Evolutionary conservation across 176 grass and related monocot species (phyloP).

Genomic region (Secale cereale): DNA sequence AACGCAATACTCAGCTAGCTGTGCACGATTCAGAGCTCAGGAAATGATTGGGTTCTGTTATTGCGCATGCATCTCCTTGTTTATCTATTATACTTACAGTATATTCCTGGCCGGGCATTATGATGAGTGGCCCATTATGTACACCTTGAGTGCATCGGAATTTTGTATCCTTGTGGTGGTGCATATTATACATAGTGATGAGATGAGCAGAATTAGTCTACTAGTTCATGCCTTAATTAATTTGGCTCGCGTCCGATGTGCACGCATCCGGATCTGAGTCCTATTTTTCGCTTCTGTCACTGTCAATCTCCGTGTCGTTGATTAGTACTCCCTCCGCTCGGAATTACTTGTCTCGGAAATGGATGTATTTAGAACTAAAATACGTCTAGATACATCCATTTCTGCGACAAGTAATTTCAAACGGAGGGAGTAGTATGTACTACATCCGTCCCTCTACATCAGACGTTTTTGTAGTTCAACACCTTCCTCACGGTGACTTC

Average conservation of each 20-base stretch:
- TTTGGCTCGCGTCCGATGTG: background rate
- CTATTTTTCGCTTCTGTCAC: background rate
- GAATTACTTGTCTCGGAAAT: no score
- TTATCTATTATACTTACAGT: background rate
- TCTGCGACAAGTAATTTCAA: no score
- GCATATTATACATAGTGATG: no score
- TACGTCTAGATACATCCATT: no score
- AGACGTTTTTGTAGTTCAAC: no score
- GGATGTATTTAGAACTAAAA: no score
- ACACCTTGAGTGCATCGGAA: background rate
- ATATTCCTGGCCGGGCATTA: background rate
- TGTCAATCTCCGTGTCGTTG: background rate
- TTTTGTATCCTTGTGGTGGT: background rate
- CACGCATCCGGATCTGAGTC: background rate
- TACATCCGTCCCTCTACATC: no score
- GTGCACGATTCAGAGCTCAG: background rate
- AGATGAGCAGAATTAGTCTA: no score
- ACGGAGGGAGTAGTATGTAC: no score
- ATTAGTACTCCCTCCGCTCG: no score
- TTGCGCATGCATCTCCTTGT: background rate
- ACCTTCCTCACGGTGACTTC: no score
- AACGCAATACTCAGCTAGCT: background rate
- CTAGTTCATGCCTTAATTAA: background rate
- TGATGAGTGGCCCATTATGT: background rate
- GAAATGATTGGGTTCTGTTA: background rate